Conservation (phyloP, 345 rosid species). For the Gossypium longicalyx region DNA sequence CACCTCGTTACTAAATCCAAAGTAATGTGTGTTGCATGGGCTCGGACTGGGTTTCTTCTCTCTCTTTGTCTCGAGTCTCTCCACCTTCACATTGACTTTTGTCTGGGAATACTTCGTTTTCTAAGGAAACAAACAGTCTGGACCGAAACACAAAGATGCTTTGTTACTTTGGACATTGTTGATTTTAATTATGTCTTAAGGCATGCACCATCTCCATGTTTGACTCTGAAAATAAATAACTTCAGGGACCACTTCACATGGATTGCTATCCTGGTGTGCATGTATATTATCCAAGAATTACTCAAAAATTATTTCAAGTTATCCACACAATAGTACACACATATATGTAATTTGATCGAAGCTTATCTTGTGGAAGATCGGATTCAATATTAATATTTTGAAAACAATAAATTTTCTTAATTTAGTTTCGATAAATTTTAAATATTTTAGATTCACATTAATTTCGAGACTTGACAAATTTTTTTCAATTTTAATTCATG, state of each 20-base stretch:
- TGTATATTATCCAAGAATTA: too few relatives aligned
- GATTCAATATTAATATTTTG: too few relatives aligned
- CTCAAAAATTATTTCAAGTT: too few relatives aligned
- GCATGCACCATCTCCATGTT: constrained; percentile 8
- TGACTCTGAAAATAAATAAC: not conserved
- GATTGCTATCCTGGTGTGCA: too few relatives aligned
- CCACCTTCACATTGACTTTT: constrained; percentile 1
- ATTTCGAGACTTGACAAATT: too few relatives aligned
- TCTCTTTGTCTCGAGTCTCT: not conserved
- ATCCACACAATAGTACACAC: too few relatives aligned
- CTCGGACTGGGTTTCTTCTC: not conserved
- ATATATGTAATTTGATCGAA: too few relatives aligned
- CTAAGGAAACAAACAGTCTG: not conserved
- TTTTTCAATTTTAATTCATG: too few relatives aligned
- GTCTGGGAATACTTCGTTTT: not conserved
- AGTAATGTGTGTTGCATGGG: not conserved
- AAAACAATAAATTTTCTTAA: too few relatives aligned
- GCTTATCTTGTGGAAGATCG: too few relatives aligned
- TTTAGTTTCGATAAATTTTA: too few relatives aligned
- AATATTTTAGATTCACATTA: too few relatives aligned
- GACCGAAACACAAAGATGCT: constrained; percentile 15
- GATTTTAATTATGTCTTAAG: not conserved
- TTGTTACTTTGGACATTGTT: not conserved
- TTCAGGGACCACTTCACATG: not conserved
- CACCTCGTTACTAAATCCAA: not conserved